Evolutionary conservation across 495 filamentous ascomycete species (phyloP).

Genomic region (Lasiosphaeria hispida): DNA sequence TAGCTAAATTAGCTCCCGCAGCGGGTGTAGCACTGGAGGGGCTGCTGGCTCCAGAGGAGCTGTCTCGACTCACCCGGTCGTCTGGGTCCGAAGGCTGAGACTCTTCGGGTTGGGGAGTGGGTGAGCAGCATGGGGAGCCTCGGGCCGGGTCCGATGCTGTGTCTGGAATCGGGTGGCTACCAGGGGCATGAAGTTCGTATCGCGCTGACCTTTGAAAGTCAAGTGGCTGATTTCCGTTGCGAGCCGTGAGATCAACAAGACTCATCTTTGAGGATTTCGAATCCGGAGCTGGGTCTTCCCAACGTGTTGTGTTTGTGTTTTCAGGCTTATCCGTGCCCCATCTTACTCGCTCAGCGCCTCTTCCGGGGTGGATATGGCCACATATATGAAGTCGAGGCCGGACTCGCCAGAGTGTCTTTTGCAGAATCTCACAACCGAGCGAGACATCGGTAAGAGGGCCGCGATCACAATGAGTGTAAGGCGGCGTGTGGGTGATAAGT

Average conservation of each 20-base stretch:
- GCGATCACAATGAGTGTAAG: slow-evolving; percentile 71
- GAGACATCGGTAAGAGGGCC: slow-evolving; percentile 35
- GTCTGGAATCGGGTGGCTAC: slow-evolving; percentile 16
- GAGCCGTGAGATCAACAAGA: slow-evolving; percentile 41
- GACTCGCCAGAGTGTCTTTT: slow-evolving; percentile 67
- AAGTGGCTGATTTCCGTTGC: slow-evolving; percentile 29
- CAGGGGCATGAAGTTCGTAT: no score
- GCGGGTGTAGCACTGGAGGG: not conserved
- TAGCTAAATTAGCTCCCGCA: slow-evolving; percentile 14
- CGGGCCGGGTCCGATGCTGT: no score
- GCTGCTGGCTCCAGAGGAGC: not conserved
- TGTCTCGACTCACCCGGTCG: not conserved
- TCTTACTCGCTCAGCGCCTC: slow-evolving; percentile 56
- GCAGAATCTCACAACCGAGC: slow-evolving; percentile 68
- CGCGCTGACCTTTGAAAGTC: slow-evolving; percentile 26
- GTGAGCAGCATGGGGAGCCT: slow-evolving; percentile 6
- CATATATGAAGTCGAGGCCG: slow-evolving; percentile 83
- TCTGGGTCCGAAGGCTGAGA: not conserved
- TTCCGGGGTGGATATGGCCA: slow-evolving; percentile 77
- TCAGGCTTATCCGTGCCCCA: slow-evolving; percentile 40
- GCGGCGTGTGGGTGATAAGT: slow-evolving; percentile 80
- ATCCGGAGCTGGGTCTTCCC: slow-evolving; percentile 40
- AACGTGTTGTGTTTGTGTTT: slow-evolving; percentile 5
- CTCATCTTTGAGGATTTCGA: slow-evolving; percentile 40
- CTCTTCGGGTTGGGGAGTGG: not conserved